phyloP scores from a whole-genome alignment of 208 protist genomes.

The Ichthyophonus hoferi region DNA sequence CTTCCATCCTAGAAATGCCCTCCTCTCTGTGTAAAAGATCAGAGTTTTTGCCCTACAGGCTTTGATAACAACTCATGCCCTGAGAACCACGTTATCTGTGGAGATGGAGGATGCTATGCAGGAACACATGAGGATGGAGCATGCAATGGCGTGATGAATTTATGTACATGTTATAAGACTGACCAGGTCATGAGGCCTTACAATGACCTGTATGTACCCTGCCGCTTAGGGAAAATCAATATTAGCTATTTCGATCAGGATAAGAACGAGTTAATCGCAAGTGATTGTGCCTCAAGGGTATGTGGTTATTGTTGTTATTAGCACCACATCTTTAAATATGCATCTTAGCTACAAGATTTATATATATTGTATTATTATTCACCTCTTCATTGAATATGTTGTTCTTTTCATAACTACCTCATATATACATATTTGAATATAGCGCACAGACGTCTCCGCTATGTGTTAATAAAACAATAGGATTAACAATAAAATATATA shows the following conservation, averaged over 20 bases:
- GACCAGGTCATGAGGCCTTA: not conserved
- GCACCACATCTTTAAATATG: too few relatives aligned
- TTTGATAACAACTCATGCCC: not conserved
- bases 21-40: not conserved
- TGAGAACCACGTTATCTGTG: not conserved
- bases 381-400: too few relatives aligned
- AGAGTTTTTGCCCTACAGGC: not conserved
- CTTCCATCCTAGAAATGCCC: not conserved
- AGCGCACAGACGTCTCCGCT: too few relatives aligned
- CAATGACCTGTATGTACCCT: not conserved
- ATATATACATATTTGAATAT: too few relatives aligned
- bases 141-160: not conserved
- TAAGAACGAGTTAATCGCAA: not conserved
- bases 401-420: too few relatives aligned
- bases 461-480: too few relatives aligned
- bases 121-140: not conserved
- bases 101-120: not conserved
- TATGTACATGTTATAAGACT: not conserved
- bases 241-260: not conserved
- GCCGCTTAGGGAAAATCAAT: not conserved
- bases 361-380: too few relatives aligned
- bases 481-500: too few relatives aligned
- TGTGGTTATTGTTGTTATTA: too few relatives aligned
- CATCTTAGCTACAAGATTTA: too few relatives aligned
- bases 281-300: not conserved